Percentiles rank a stretch among this genome's conserved stretches.
Evolutionary conservation across 768 basidiomycete species (phyloP).

Genomic region (Rhizopogon vesiculosus): DNA sequence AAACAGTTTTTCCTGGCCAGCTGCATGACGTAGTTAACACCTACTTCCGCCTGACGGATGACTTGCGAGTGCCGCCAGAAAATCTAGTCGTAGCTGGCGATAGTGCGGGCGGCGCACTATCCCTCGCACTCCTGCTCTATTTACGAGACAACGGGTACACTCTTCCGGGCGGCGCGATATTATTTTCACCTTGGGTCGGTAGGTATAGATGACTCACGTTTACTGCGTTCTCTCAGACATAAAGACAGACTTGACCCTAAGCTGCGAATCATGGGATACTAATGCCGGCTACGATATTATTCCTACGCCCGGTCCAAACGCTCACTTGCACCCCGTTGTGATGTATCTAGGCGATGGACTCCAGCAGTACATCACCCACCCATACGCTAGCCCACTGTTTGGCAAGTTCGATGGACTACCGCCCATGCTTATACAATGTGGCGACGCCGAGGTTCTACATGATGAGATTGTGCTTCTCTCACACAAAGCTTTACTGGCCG

Average conservation of each 20-base stretch:
- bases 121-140: constrained; percentile 86
- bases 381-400: constrained; percentile 93
- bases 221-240: constrained; percentile 3
- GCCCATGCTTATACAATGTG: constrained; percentile 86
- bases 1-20: constrained; percentile 91
- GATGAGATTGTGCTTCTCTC: constrained; percentile 91
- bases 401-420: constrained; percentile 85
- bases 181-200: constrained; percentile 97
- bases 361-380: constrained; percentile 86
- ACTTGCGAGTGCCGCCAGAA: constrained; percentile 85
- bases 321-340: constrained; percentile 91
- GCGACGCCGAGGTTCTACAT: constrained; percentile 92
- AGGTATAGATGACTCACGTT: constrained; percentile 29
- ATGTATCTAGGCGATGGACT: constrained; percentile 85
- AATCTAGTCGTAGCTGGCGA: constrained; percentile 90
- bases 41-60: constrained; percentile 83
- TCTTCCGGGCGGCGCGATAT: constrained; percentile 77
- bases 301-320: constrained; percentile 62
- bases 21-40: constrained; percentile 80
- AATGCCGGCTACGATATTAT: constrained; percentile 86
- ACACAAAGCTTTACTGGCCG: constrained; percentile 86
- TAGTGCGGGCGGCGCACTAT: constrained; percentile 88
- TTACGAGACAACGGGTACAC: constrained; percentile 88
- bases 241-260: constrained; percentile 82
- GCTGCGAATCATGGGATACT: constrained; percentile 97